Conservation (phyloP, 768 basidiomycete species). For the Rhodotorula babjevae region DNA sequence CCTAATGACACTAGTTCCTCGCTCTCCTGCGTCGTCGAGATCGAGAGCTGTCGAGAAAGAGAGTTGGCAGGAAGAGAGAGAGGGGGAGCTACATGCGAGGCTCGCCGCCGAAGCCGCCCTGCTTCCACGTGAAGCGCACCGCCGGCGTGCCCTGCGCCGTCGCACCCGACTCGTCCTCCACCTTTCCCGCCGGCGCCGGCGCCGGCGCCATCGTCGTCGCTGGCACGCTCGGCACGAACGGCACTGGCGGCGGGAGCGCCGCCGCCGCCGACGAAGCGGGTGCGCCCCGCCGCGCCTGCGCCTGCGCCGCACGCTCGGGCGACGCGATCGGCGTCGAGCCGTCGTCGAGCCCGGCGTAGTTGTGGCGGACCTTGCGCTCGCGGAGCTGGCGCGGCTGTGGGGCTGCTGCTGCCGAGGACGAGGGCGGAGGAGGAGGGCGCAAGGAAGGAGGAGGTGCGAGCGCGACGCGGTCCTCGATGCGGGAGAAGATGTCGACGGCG, state of each 20-base stretch:
- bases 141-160: neutral
- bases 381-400: slow-evolving; percentile 27
- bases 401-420: too few relatives aligned
- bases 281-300: neutral
- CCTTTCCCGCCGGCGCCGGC: rapidly evolving
- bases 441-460: neutral
- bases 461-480: slow-evolving; percentile 1
- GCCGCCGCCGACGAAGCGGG: neutral
- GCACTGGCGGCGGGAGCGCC: neutral
- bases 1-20: too few relatives aligned
- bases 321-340: neutral
- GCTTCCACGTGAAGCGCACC: slow-evolving; percentile 28
- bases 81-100: slow-evolving; percentile 7
- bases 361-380: neutral
- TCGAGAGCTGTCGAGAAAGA: too few relatives aligned
- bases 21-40: too few relatives aligned
- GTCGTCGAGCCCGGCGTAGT: slow-evolving; percentile 22
- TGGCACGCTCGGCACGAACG: neutral
- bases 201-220: neutral
- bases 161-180: neutral
- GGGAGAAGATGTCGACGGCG: slow-evolving; percentile 26
- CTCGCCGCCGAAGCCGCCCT: slow-evolving; percentile 23
- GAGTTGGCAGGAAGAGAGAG: too few relatives aligned
- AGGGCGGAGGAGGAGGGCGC: neutral
- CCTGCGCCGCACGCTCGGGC: neutral